phyloP scores from a whole-genome alignment of 1,284 basidiomycete species.

The Leccinum ponderosum region DNA sequence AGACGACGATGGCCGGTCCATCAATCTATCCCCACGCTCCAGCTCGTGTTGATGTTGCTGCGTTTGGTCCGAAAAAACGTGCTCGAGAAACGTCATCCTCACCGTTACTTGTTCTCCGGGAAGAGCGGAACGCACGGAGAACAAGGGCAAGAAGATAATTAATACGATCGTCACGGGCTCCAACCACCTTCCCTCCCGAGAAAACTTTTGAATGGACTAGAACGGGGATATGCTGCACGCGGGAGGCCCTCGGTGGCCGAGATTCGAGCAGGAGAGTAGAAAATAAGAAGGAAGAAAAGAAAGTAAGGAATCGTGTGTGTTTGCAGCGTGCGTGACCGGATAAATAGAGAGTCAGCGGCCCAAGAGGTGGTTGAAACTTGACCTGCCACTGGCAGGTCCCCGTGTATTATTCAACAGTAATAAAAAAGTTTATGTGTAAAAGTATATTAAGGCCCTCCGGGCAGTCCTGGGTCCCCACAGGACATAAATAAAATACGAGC shows the following conservation, averaged over 20 bases:
- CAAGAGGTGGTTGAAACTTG: not conserved
- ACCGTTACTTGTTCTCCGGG: not conserved
- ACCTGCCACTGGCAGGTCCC: too few relatives aligned
- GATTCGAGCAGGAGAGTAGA: not conserved
- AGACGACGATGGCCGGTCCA: not conserved
- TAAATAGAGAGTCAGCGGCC: not conserved
- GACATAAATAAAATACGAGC: too few relatives aligned
- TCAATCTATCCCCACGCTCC: not conserved
- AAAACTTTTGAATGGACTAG: not conserved
- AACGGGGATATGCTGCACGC: not conserved
- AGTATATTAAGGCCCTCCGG: too few relatives aligned
- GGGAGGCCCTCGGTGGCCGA: not conserved
- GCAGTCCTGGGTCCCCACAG: too few relatives aligned
- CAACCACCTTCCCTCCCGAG: not conserved
- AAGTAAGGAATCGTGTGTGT: slow-evolving; percentile 4
- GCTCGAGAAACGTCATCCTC: slow-evolving; percentile 29
- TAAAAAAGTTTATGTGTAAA: slow-evolving; percentile 23
- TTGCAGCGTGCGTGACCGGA: not conserved
- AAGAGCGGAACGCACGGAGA: not conserved
- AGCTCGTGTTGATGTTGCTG: slow-evolving; percentile 11
- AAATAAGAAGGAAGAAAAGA: not conserved
- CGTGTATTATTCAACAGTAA: not conserved
- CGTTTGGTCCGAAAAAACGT: slow-evolving; percentile 11
- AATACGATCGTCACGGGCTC: not conserved
- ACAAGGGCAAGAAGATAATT: not conserved